Evolutionary conservation across 768 basidiomycete species (phyloP).

Genomic region (Lentinula raphanica): DNA sequence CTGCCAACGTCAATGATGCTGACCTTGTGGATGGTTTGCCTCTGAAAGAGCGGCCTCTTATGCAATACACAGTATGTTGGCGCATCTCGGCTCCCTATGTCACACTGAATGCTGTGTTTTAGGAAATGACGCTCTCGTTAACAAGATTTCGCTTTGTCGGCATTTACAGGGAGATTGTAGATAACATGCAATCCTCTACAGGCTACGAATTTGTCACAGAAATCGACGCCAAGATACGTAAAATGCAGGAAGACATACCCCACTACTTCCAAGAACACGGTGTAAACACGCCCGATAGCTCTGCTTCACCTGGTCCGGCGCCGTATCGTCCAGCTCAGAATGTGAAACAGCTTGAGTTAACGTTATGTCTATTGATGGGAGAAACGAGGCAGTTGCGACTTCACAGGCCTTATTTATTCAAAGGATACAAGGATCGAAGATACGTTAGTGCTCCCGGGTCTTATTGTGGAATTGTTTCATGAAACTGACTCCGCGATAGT

Average conservation of each 20-base stretch:
- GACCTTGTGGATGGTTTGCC: conserved; percentile 19
- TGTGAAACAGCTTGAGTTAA: conserved; percentile 16
- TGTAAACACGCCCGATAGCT: neutral
- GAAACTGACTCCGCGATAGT: conserved; percentile 5
- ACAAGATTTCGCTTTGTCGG: conserved; percentile 18
- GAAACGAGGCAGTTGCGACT: conserved; percentile 19
- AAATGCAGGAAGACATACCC: conserved; percentile 13
- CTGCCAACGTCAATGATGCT: conserved; percentile 20
- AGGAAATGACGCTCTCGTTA: conserved; percentile 22
- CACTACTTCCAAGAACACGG: conserved; percentile 7
- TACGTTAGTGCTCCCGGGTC: conserved; percentile 14
- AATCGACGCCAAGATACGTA: conserved; percentile 17
- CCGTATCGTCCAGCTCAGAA: neutral
- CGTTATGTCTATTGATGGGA: conserved; percentile 21
- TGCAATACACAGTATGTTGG: conserved; percentile 15
- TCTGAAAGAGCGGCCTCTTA: conserved; percentile 11
- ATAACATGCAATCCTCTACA: conserved; percentile 19
- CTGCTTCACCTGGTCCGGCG: neutral
- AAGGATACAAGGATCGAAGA: conserved; percentile 19
- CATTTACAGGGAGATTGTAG: conserved; percentile 18
- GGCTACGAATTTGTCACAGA: conserved; percentile 19
- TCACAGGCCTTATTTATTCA: conserved; percentile 21
- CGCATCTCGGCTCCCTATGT: too few relatives aligned
- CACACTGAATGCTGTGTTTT: neutral
- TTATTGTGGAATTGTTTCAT: neutral